Conservation (phyloP, 306 rosid species). For the Nissolia schottii region DNA sequence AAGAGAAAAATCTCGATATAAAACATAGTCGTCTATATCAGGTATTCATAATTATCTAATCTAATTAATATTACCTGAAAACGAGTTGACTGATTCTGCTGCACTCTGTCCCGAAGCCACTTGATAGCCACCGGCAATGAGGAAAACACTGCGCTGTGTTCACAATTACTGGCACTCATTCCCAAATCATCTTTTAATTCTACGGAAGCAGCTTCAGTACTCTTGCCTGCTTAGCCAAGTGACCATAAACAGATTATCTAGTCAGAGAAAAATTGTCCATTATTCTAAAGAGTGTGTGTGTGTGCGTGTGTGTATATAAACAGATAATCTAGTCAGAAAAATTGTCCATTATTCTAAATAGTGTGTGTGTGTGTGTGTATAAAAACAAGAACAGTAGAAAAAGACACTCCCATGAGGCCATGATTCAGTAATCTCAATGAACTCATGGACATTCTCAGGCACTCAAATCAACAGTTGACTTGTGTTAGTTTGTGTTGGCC, state of each 20-base stretch:
- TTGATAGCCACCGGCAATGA: constrained; percentile 76
- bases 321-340: not conserved
- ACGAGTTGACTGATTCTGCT: constrained; percentile 55
- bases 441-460: not conserved
- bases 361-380: too few relatives aligned
- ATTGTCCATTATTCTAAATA: not conserved
- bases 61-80: constrained; percentile 57
- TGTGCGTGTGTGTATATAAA: too few relatives aligned
- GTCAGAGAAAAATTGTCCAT: not conserved
- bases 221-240: constrained; percentile 37
- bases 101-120: constrained; percentile 75
- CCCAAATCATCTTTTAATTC: constrained; percentile 54
- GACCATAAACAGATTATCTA: not conserved
- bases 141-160: constrained; percentile 72
- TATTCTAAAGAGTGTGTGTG: too few relatives aligned
- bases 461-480: not conserved
- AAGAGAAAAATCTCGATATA: not conserved
- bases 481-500: not conserved
- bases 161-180: constrained; percentile 47
- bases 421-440: not conserved
- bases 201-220: constrained; percentile 30
- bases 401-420: not conserved
- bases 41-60: not conserved
- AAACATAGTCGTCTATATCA: not conserved
- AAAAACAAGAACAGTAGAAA: not conserved